Evolutionary conservation across 2,329 filamentous ascomycete species (phyloP).

Genomic region (Coniochaeta prunicola): DNA sequence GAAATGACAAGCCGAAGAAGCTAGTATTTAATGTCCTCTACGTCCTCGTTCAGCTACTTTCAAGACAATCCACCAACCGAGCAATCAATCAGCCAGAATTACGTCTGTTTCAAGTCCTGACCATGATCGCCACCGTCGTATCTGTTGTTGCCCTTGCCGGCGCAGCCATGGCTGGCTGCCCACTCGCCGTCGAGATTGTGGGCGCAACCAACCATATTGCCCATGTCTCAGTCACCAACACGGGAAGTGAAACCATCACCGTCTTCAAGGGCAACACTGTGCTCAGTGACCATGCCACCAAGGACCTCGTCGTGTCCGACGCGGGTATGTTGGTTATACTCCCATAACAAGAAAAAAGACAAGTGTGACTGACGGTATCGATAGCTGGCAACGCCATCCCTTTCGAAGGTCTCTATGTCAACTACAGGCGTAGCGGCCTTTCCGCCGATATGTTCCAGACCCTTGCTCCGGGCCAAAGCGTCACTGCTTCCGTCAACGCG

Average conservation of each 20-base stretch:
- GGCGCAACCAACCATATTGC: constrained; percentile 6
- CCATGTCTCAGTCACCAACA: constrained; percentile 8
- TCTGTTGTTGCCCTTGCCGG: constrained; percentile 7
- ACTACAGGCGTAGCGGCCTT: constrained; percentile 9
- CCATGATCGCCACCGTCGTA: constrained; percentile 7
- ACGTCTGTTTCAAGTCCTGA: not conserved
- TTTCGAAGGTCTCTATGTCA: constrained; percentile 9
- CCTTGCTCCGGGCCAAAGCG: constrained; percentile 6
- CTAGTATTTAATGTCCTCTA: not conserved
- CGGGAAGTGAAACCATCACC: constrained; percentile 7
- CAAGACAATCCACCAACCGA: not conserved
- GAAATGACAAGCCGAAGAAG: not conserved
- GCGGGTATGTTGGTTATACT: not conserved
- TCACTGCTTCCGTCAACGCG: constrained; percentile 9
- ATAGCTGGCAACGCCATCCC: constrained; percentile 8
- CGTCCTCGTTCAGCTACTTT: not conserved
- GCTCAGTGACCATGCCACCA: constrained; percentile 9
- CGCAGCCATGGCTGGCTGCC: constrained; percentile 9
- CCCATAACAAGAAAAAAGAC: too few relatives aligned
- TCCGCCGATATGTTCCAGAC: constrained; percentile 6
- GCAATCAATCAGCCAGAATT: not conserved
- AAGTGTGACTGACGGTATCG: not conserved
- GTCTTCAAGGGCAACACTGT: constrained; percentile 12
- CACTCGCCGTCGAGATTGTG: constrained; percentile 7
- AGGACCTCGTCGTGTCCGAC: constrained; percentile 8